Base-by-base conservation (phyloP, 140 eudicot genomes). In the Senecio squalidus region DNA sequence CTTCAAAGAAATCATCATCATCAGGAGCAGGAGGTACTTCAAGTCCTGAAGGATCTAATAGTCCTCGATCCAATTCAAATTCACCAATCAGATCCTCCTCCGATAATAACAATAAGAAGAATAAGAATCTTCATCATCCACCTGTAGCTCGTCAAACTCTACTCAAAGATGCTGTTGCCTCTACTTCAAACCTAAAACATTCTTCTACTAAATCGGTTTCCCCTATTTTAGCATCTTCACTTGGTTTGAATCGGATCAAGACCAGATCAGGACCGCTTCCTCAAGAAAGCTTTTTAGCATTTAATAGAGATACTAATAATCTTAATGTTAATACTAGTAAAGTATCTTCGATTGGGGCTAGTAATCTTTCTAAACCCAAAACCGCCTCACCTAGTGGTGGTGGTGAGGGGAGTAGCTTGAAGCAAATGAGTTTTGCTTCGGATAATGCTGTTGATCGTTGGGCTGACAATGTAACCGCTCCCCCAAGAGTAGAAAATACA, bases 181-280 rank as follows among this genome's bases (percentile, higher is more conserved):
- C n/a, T n/a, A n/a, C n/a, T n/a, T n/a, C n/a, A n/a, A n/a, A n/a
- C n/a, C n/a, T n/a, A n/a, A n/a, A n/a, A n/a, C n/a, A n/a, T n/a
- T n/a, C n/a, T n/a, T n/a, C n/a, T n/a, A n/a, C n/a, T n/a, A n/a
- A n/a, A n/a, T n/a, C 87, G 9, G 85, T 83, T 57, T 86, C 97
- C 10, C 95, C 97, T 4, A 73, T 90, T 38, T 51, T 86, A 28
- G 94, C 97, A 0, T 83, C 97, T 1, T 90, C 97, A 1, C 69
- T 90, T 29, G 97, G 97, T 21, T 57, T 86, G 74, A 90, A 90
- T 68, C 81, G 85, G 85, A 90, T 90, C 25, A 90, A 90, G 82
- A 90, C 97, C 30, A 75, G 97, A 72, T 90, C 97, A 6, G 97
- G 97, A 9, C 97, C 97, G 16, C 44, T 90, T 73, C 91, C 97